Evolutionary conservation across 768 basidiomycete genomes (phyloP), one percentile per base, ranked within the genome.

Genomic region (Auriscalpium microsporum): DNA sequence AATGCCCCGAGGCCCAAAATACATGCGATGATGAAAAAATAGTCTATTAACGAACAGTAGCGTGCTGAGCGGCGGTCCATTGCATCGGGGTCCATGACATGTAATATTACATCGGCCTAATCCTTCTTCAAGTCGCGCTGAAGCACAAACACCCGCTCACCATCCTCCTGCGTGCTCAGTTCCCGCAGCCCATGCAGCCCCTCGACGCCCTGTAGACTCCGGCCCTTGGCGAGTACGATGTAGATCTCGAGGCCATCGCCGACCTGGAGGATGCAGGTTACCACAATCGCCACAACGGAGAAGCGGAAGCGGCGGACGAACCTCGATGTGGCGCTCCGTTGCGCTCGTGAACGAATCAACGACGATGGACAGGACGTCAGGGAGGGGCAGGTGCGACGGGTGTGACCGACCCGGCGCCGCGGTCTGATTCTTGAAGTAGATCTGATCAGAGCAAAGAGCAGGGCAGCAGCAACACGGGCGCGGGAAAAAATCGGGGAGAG

Each of bases 251-350:
- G 79, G 4, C 91, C 92, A 68, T 98, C 95, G 45, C 95, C 95
- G 59, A 99, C 94, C 89, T 91, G 62, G 44, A 37, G 21, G n/a
- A 10, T 17, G 28, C 37, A 13, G 33, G 54, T 48, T 40, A 46
- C 19, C 17, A 51, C 48, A 37, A 53, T n/a, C 47, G 50, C 28
- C 28, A 28, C 17, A 37, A 34, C 19, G 36, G 17, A 19, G 28
- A 57, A 50, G 28, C 23, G 37, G 35, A n/a, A 44, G 47, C 51
- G 50, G 58, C 56, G 61, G 36, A 64, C 76, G 58, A 58, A 90
- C 90, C 82, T 98, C 94, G 67, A 98, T 98, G 72, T 98, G 95
- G 61, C 96, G 84, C 73, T 99, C 96, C 13, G 96, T 98, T 28
- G 96, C 96, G 61, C 90, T 83, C 28, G 94, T 95, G 71, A 98